Evolutionary conservation across 1,284 basidiomycete genomes (phyloP), one percentile per base, ranked within the genome.

Genomic region (Sanghuangporus weigelae): DNA sequence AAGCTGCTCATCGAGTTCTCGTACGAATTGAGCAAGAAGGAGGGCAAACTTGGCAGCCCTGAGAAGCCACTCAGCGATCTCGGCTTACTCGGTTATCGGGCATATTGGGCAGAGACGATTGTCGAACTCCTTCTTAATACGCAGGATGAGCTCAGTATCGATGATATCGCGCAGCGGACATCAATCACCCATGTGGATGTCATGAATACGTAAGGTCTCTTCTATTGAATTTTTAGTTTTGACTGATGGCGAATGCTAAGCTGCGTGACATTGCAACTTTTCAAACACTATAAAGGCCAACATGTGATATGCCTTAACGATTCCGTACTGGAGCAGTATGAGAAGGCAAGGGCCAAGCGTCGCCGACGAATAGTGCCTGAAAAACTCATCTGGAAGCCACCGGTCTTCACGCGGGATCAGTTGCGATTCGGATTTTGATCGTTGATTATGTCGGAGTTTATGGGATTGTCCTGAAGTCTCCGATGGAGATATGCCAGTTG

Each of bases 61-160:
- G 97, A 99, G 79, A 99, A 99, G 76, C 97, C 97, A 21, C 83
- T 99, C 40, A 92, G 89, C 70, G 97, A 99, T 79, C 80, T 99
- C 59, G 97, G 97, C 44, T 78, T 99, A 67, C 79, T 99, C 66
- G 83, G 92, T 55, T 99, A 99, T 76, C 84, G 96, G 59, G 94
- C 96, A 36, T 99, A 96, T 73, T 99, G 97, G 97, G 91, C 92
- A 66, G 96, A 98, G 75, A 93, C 91, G 62, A 98, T 99, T 72
- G 90, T 99, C 69, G 96, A 97, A 64, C 81, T 96, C 38, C 79
- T 99, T 55, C 78, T 98, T 67, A 85, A 83, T 67, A 85, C 85
- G 26, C 78, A 76, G 26, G 86, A 90, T 64, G 92, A 95, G 67
- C 83, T 98, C 66, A 94, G 90, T 73, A 92, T 99, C 69, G 97